phyloP scores from a whole-genome alignment of 192 early-diverging fungal genomes.

The Bifiguratus adelaidae region DNA sequence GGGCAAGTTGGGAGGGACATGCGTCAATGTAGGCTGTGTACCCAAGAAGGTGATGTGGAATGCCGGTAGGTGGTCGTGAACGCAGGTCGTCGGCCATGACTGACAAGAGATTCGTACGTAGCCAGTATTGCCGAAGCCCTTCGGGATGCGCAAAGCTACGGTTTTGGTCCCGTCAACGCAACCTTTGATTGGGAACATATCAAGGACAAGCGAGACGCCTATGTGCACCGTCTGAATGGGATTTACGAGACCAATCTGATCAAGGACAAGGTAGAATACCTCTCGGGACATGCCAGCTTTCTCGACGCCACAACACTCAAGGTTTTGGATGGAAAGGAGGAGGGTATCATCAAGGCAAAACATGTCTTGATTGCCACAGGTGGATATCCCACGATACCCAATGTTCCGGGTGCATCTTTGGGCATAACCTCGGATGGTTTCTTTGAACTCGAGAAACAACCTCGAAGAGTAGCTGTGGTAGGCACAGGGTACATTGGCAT shows the following conservation, averaged over 20 bases:
- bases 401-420: constrained; percentile 69
- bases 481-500: constrained; percentile 96
- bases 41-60: constrained; percentile 96
- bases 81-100: no score
- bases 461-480: constrained; percentile 83
- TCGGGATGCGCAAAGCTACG: constrained; percentile 84
- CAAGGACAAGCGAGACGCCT: constrained; percentile 91
- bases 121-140: constrained; percentile 82
- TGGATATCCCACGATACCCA: constrained; percentile 67
- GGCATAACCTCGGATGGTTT: constrained; percentile 93
- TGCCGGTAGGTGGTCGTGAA: no score
- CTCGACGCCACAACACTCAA: constrained; percentile 61
- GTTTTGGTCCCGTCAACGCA: constrained; percentile 43
- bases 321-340: constrained; percentile 17
- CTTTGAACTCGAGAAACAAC: constrained; percentile 86
- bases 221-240: constrained; percentile 91
- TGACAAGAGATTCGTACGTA: no score
- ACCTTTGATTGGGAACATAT: constrained; percentile 69
- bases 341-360: constrained; percentile 39
- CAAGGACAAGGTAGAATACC: constrained; percentile 78
- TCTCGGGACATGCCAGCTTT: constrained; percentile 81
- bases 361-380: constrained; percentile 90
- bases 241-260: constrained; percentile 89
- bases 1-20: constrained; percentile 72
- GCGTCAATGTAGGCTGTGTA: constrained; percentile 92